Evolutionary conservation across 306 rosid species (phyloP).

Genomic region (Mucuna pruriens): DNA sequence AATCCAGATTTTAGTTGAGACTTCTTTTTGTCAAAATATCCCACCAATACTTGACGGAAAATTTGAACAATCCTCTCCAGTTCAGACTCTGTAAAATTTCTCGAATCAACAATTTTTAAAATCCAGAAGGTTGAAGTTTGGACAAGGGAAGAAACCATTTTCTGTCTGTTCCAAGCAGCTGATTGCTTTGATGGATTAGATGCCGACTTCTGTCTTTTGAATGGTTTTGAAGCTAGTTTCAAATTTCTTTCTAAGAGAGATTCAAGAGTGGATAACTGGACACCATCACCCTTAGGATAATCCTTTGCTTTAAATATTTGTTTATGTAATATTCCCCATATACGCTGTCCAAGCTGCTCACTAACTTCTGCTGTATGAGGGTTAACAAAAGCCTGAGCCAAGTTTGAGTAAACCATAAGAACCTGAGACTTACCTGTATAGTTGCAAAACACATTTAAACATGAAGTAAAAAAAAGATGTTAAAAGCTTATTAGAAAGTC

Average conservation of each 20-base stretch:
- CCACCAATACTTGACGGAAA: conserved; percentile 57
- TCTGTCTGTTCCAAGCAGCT: conserved; percentile 67
- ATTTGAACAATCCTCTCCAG: conserved; percentile 63
- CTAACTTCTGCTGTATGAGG: conserved; percentile 86
- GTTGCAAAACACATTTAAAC: conserved; percentile 23
- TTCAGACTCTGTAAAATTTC: conserved; percentile 57
- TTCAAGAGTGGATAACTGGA: conserved; percentile 73
- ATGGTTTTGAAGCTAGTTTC: conserved; percentile 84
- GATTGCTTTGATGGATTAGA: conserved; percentile 64
- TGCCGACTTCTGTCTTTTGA: conserved; percentile 69
- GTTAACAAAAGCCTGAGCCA: conserved; percentile 71
- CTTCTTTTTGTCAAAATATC: conserved; percentile 72
- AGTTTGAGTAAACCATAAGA: conserved; percentile 72
- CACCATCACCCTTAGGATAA: conserved; percentile 75
- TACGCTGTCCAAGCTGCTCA: conserved; percentile 92
- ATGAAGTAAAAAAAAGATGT: not conserved
- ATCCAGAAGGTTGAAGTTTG: conserved; percentile 88
- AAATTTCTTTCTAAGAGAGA: conserved; percentile 75
- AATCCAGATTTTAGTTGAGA: conserved; percentile 80
- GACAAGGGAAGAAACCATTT: conserved; percentile 73
- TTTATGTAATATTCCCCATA: conserved; percentile 89
- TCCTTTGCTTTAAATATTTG: conserved; percentile 83
- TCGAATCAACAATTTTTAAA: conserved; percentile 75
- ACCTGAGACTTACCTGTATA: conserved; percentile 84
- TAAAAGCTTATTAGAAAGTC: not conserved